phyloP scores from a whole-genome alignment of 306 rosid species.

The Rosa persica region DNA sequence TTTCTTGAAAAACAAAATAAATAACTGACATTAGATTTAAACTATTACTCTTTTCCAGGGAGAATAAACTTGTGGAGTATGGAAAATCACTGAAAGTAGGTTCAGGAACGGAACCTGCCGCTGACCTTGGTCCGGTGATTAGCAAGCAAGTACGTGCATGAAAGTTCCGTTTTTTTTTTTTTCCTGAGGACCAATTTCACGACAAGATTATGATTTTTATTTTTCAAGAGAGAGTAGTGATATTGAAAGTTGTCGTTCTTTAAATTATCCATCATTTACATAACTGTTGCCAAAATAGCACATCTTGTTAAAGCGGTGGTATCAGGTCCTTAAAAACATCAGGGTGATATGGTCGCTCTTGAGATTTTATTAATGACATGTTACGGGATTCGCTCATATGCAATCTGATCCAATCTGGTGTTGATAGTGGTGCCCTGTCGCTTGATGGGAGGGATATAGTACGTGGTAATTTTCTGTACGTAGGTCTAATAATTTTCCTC shows the following conservation, averaged over 20 bases:
- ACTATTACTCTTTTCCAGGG: constrained; percentile 44
- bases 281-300: neutral
- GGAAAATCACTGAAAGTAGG: constrained; percentile 72
- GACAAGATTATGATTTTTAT: neutral
- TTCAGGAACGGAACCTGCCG: constrained; percentile 82
- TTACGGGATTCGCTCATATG: constrained; percentile 31
- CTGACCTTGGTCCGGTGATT: constrained; percentile 98
- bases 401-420: constrained; percentile 77
- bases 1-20: neutral
- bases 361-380: neutral
- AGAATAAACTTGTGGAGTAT: constrained; percentile 56
- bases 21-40: neutral
- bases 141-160: constrained; percentile 65
- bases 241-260: neutral
- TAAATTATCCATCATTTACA: neutral
- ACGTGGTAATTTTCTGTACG: constrained; percentile 61
- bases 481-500: constrained; percentile 3
- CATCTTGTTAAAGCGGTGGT: neutral
- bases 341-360: neutral
- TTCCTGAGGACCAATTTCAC: neutral
- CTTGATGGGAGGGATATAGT: constrained; percentile 82
- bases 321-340: neutral
- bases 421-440: constrained; percentile 77
- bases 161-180: constrained; percentile 4
- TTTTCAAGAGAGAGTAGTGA: neutral